phyloP scores from a whole-genome alignment of 2,329 filamentous ascomycete species.

The Pestalotiopsis sp. region DNA sequence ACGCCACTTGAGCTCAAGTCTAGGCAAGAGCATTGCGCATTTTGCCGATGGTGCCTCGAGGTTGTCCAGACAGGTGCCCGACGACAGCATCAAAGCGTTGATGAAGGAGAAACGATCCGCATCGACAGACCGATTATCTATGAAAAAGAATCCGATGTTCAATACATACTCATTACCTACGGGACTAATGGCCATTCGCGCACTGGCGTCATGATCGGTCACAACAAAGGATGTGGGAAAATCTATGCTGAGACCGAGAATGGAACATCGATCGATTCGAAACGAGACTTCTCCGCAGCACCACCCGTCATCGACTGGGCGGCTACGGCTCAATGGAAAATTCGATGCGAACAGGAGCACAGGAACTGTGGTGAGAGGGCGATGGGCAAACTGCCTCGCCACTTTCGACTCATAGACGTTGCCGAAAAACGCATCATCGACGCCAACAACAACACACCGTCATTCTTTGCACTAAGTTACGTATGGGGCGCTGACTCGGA shows the following conservation, averaged over 20 bases:
- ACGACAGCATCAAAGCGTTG: neutral
- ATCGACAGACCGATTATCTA: neutral
- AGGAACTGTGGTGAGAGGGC: neutral
- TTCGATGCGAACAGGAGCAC: neutral
- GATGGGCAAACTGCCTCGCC: neutral
- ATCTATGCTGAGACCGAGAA: neutral
- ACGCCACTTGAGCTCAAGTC: neutral
- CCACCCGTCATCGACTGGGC: neutral
- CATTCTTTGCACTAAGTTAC: neutral
- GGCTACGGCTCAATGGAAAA: neutral
- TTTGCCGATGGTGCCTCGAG: neutral
- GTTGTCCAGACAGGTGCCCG: neutral
- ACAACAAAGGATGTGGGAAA: neutral
- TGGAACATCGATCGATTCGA: neutral
- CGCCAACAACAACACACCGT: neutral
- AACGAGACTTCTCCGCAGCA: neutral
- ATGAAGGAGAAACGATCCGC: neutral
- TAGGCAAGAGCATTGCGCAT: neutral
- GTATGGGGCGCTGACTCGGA: neutral
- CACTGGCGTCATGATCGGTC: too few relatives aligned
- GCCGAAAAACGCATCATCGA: neutral
- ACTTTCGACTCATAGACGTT: neutral
- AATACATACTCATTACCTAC: too few relatives aligned
- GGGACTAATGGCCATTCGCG: too few relatives aligned
- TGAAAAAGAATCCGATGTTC: too few relatives aligned